phyloP scores from a whole-genome alignment of 441 rosid genomes.

The Pelargonium fulgidum region DNA sequence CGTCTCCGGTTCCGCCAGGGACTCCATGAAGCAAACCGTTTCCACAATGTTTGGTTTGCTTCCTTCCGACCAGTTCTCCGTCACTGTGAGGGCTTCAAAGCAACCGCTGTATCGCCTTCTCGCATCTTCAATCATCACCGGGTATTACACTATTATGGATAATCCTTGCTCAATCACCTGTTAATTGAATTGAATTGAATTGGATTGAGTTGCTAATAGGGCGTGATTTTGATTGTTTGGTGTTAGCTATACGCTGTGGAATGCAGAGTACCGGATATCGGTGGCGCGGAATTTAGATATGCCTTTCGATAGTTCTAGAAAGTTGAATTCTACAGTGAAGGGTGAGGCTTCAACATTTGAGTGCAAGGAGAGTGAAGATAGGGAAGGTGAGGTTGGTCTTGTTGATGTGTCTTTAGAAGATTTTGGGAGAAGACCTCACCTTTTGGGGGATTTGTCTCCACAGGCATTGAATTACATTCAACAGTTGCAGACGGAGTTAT shows the following conservation, averaged over 20 bases:
- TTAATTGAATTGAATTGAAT: not conserved
- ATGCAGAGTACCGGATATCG: conserved; percentile 80
- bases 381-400: conserved; percentile 22
- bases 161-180: not conserved
- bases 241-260: conserved; percentile 78
- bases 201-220: not conserved
- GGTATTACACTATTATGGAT: conserved; percentile 44
- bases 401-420: conserved; percentile 26
- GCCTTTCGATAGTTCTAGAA: conserved; percentile 23
- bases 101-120: conserved; percentile 60
- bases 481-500: conserved; percentile 54
- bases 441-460: conserved; percentile 55
- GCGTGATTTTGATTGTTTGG: not conserved
- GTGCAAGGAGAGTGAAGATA: conserved; percentile 27
- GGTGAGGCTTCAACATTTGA: conserved; percentile 24
- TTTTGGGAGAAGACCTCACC: conserved; percentile 45
- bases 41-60: conserved; percentile 82
- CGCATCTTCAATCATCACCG: conserved; percentile 66
- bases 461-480: conserved; percentile 59
- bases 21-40: conserved; percentile 76
- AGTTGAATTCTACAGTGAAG: conserved; percentile 21
- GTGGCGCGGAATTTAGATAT: conserved; percentile 60
- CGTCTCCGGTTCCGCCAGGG: conserved; percentile 71
- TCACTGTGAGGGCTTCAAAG: conserved; percentile 44
- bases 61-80: conserved; percentile 77